Evolutionary conservation across 177 flowering plant genomes (phyloP), one percentile per base, ranked within the genome.

Genomic region (Vitis hybrid): DNA sequence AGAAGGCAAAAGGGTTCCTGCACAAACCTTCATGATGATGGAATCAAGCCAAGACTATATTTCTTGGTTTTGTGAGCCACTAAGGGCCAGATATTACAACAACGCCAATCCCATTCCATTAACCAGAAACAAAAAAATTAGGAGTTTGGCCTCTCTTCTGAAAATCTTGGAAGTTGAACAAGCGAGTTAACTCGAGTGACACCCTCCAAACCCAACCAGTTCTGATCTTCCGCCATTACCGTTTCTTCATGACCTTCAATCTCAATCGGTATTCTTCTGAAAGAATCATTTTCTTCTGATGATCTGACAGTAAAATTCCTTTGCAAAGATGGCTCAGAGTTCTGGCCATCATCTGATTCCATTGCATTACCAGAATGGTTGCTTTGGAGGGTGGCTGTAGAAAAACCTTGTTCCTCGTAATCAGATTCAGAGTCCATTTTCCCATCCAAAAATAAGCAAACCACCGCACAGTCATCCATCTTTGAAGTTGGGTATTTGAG

Each of bases 381-480:
- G 76, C 89, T 85, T 49, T 85, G 89, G 57, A 81, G 68, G 60
- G 87, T 88, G 6, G 91, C 92, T 4, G 89, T 78, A 19, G 92
- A 93, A 62, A 84, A 81, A 59, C 88, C 78, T 65, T 84, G 93
- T 51, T 91, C 95, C 0, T 91, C 95, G 60, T 76, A 70, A 62
- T 93, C 97, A 14, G 97, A 90, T 74, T 91, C 98, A 0, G 87
- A 74, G 69, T 91, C 96, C 93, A 90, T 91, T 70, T 90, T 93
- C 26, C 95, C 94, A 70, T 93, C 93, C 64, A 93, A 71, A 75
- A 84, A 93, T 65, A 93, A 69, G 80, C 98, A 93, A 32, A 91
- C 95, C 3, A 91, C 98, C 5, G 98, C 98, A 81, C 98, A 93
- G 65, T 93, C 98, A 74, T 93, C 98, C 95, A 93, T 93, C 79